These are phyloP conservation scores for Camelina neglecta DNA, from an alignment of 345 rosid genomes.

Conservation along the genomic window DNA sequence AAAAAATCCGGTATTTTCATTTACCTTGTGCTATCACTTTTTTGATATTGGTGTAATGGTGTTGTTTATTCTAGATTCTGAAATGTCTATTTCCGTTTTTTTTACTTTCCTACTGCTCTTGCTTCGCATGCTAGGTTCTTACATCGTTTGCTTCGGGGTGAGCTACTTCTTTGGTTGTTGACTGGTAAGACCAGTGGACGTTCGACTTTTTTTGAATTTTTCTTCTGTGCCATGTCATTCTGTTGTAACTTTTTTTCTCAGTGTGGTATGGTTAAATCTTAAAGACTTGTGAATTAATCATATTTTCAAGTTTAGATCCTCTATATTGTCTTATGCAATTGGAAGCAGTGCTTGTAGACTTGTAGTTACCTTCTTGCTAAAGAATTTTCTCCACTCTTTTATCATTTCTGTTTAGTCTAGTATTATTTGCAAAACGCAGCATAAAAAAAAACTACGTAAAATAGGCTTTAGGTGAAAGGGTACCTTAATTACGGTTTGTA, in stretches of 20 bases:
- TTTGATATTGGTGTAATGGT: no score
- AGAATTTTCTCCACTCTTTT: neutral
- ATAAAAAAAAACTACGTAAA: neutral
- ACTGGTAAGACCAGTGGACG: slow-evolving; percentile 55
- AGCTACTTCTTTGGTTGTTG: slow-evolving; percentile 92
- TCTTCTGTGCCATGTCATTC: slow-evolving; percentile 12
- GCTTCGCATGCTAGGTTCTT: slow-evolving; percentile 59
- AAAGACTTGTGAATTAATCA: neutral
- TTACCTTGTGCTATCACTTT: slow-evolving; percentile 12
- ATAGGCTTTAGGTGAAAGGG: neutral
- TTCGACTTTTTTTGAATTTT: neutral
- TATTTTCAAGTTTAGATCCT: neutral
- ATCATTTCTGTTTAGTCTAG: neutral
- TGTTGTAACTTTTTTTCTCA: neutral
- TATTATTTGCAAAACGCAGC: neutral
- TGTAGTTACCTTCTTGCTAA: no score
- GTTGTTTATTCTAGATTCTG: neutral
- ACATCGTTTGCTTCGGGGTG: slow-evolving; percentile 96
- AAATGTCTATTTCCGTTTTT: neutral
- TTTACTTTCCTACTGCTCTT: neutral
- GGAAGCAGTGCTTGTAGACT: neutral
- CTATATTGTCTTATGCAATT: neutral
- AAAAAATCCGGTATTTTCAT: slow-evolving; percentile 79
- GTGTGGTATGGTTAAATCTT: neutral
- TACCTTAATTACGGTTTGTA: neutral